Evolutionary conservation across 768 basidiomycete species (phyloP).

Genomic region (Cystobasidiopsis lactophilus): DNA sequence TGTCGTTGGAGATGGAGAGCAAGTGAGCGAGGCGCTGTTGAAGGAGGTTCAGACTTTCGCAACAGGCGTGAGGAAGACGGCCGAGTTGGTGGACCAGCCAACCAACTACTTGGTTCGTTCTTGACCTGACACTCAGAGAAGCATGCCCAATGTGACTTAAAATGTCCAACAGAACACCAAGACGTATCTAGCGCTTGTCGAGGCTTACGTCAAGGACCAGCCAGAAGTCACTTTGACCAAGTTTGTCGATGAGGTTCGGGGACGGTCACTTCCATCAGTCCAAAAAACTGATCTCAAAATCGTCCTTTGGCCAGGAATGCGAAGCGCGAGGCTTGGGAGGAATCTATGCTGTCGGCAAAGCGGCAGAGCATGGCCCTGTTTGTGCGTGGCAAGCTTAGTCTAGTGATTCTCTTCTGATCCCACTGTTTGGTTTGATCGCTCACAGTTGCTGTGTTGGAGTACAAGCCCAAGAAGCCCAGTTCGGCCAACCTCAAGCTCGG

Average conservation of each 20-base stretch:
- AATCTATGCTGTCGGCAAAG: neutral
- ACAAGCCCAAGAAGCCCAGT: neutral
- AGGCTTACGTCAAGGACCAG: neutral
- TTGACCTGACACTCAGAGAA: neutral
- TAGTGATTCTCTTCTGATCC: neutral
- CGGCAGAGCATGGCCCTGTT: neutral
- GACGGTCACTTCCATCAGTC: too few relatives aligned
- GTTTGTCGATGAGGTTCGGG: neutral
- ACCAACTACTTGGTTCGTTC: neutral
- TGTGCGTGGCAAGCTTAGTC: neutral
- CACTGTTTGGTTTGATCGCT: neutral
- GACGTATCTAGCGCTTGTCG: neutral
- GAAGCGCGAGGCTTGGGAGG: neutral
- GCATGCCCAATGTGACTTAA: neutral
- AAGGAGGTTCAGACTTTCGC: neutral
- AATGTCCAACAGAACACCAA: neutral
- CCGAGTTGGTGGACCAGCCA: neutral
- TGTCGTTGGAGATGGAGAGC: neutral
- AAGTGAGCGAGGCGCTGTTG: neutral
- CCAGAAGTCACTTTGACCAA: neutral
- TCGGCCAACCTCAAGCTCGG: too few relatives aligned
- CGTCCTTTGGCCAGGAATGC: too few relatives aligned
- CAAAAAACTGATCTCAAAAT: too few relatives aligned
- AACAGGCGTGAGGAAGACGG: neutral
- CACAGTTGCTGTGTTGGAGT: neutral